A percentile compares a stretch with the other conserved stretches of the same genome.
phyloP scores from a whole-genome alignment of 1,139 yeast species.

The Candida freyschussii region DNA sequence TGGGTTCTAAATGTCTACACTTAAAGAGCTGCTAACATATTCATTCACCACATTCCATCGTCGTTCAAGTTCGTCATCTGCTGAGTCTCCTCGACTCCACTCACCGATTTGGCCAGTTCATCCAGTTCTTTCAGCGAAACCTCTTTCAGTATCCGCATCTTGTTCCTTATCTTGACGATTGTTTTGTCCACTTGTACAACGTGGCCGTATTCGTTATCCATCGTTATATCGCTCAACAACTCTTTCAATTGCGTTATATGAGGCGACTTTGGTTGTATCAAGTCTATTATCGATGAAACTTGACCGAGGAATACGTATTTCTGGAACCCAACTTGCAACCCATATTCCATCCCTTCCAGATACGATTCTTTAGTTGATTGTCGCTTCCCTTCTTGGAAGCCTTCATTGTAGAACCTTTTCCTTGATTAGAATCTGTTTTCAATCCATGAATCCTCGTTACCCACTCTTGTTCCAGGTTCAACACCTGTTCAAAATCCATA shows the following conservation, averaged over 20 bases:
- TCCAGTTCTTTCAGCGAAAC: constrained; percentile 17
- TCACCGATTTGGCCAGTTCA: constrained; percentile 7
- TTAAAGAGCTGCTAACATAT: background rate
- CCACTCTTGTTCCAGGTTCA: constrained; percentile 46
- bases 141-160: constrained; percentile 39
- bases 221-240: constrained; percentile 22
- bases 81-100: constrained; percentile 17
- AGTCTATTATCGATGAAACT: constrained; percentile 47
- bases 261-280: constrained; percentile 15
- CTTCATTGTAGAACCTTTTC: constrained; percentile 52
- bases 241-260: constrained; percentile 17
- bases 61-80: constrained; percentile 20
- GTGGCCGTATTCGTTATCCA: constrained; percentile 41
- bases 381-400: constrained; percentile 45
- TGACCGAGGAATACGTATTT: constrained; percentile 62
- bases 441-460: too few species aligned
- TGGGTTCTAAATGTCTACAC: constrained; percentile 1
- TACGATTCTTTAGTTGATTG: constrained; percentile 53
- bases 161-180: constrained; percentile 46
- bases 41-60: constrained; percentile 24
- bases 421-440: background rate
- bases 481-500: constrained; percentile 43
- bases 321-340: constrained; percentile 76
- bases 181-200: constrained; percentile 45
- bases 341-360: constrained; percentile 71